Evolutionary conservation across 495 filamentous ascomycete genomes (phyloP).

Genomic region (Podospora bellae-mahoneyi): DNA sequence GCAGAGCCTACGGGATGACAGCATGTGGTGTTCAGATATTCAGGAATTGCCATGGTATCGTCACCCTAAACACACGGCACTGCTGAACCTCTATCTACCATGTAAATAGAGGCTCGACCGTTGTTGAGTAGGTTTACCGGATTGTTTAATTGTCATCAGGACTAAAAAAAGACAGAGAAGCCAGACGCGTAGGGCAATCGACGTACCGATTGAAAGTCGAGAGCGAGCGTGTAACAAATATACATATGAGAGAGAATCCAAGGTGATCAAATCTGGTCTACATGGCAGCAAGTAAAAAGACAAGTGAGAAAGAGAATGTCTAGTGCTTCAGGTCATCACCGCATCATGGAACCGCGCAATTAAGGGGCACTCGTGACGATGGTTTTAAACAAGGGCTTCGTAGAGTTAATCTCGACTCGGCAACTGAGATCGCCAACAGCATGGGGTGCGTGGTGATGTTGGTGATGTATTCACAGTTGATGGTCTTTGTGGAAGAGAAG

Average conservation of each 20-base stretch:
- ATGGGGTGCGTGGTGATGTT: slow-evolving; percentile 53
- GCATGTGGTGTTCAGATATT: slow-evolving; percentile 11
- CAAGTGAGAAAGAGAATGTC: slow-evolving; percentile 31
- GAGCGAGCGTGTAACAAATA: background rate
- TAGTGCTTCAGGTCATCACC: slow-evolving; percentile 89
- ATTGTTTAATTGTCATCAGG: slow-evolving; percentile 33
- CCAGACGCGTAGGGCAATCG: slow-evolving; percentile 10
- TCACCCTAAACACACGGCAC: slow-evolving; percentile 34
- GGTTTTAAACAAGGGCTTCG: slow-evolving; percentile 89
- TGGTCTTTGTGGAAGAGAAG: slow-evolving; percentile 64
- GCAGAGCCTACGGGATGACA: background rate
- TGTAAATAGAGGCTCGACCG: slow-evolving; percentile 12
- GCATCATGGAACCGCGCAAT: slow-evolving; percentile 81
- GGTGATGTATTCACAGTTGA: slow-evolving; percentile 84
- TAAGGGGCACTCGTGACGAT: slow-evolving; percentile 90
- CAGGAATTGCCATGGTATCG: slow-evolving; percentile 30
- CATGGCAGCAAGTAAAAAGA: slow-evolving; percentile 16
- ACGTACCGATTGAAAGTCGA: background rate
- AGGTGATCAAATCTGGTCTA: slow-evolving; percentile 7
- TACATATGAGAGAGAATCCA: background rate
- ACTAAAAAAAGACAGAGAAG: background rate
- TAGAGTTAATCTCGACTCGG: slow-evolving; percentile 60
- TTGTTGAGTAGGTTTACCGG: slow-evolving; percentile 41
- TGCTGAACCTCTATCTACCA: slow-evolving; percentile 2
- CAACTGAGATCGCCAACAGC: slow-evolving; percentile 82